Conservation (phyloP, 2,329 filamentous ascomycete genomes). For the Tolypocladium sp. region DNA sequence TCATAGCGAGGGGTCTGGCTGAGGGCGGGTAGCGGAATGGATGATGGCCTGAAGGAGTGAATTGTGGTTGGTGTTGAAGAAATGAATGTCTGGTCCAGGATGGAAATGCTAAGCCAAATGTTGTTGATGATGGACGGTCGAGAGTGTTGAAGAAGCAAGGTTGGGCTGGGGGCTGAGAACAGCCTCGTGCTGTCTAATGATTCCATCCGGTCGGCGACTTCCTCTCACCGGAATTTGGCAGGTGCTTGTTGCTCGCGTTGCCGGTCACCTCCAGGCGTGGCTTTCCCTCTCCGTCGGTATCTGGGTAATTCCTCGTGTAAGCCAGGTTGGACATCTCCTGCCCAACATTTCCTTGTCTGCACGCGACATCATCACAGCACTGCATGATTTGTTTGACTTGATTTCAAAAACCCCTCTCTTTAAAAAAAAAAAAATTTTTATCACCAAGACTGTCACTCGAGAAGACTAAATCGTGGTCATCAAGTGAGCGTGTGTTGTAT, state of each 20-base stretch:
- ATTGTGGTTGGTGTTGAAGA: not conserved
- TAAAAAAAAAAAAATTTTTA: too few species aligned
- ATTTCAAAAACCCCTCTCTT: not conserved
- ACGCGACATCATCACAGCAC: not conserved
- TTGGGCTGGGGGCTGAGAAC: not conserved
- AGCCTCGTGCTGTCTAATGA: not conserved
- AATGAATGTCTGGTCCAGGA: not conserved
- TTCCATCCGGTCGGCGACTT: not conserved
- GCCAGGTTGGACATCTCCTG: not conserved
- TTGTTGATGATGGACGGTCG: not conserved
- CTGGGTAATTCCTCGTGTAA: not conserved
- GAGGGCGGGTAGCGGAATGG: not conserved
- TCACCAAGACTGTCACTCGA: too few species aligned
- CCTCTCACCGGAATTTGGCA: not conserved
- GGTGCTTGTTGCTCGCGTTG: not conserved
- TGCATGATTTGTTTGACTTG: too few species aligned
- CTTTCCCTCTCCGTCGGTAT: not conserved
- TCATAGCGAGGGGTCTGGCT: not conserved
- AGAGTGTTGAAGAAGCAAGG: not conserved
- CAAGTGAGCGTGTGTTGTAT: too few species aligned
- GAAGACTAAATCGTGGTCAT: too few species aligned
- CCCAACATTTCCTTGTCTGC: not conserved
- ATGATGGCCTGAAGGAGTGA: not conserved
- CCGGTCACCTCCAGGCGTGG: not conserved
- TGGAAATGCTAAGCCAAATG: constrained; percentile 1